Base-by-base conservation (phyloP, 805 yeast genomes). In the Hanseniaspora valbyensis region DNA sequence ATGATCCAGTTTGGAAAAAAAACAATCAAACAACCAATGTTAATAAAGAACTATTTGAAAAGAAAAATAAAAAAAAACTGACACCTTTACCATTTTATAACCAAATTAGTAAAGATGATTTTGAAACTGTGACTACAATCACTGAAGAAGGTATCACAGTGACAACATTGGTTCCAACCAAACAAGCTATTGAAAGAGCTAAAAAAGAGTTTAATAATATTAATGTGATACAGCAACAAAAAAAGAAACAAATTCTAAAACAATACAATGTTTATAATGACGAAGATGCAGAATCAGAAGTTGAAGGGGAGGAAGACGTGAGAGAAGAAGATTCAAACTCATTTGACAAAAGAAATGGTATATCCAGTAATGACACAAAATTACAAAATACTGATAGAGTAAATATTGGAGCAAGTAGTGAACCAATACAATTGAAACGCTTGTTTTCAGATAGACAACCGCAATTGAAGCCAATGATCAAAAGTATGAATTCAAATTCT, bases 81-180 rank as follows among this genome's bases (percentile, higher is more conserved):
- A 75, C 75, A 19, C 96, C 96, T 9, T 67, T 88, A 41, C 96
- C 96, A 8, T 83, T 88, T 59, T 88, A 87, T 65, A 85, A 84
- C 60, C 95, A 88, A 63, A 88, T 88, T 60, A 83, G 89, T 28
- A 81, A 79, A 58, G 96, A 88, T 62, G 90, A 86, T 62, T 88
- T 86, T 67, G 82, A 81, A 45, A 81, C 95, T 0, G 78, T 83
- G 28, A 81, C 88, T 1, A 79, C 86, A 2, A 88, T 95, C 0
- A 83, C 95, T 0, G 95, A 95, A 1, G 85, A 85, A 57, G 96
- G 96, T 50, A 88, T 96, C 0, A 85, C 96, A 0, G 74, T 87
- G 21, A 88, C 96, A 0, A 87, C 89, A 0, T 72, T 88, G 56
- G 89, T 86, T 1, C 96, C 95, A 2, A 86, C 95, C 0, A 83